Conservation (phyloP, 1,284 basidiomycete species). For the Quambalaria eucalypti region DNA sequence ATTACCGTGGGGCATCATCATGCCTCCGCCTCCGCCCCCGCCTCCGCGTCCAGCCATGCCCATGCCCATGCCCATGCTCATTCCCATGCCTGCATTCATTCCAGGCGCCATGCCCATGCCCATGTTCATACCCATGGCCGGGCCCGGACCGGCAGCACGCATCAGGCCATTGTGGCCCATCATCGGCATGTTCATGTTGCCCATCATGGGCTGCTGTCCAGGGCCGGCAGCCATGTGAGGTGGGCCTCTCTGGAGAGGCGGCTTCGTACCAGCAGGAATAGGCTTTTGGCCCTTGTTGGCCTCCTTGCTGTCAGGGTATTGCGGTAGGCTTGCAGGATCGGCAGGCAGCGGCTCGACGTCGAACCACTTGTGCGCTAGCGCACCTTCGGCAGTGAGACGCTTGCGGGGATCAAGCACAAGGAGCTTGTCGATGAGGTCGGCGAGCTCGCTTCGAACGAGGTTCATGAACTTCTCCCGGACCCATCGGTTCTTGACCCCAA, state of each 20-base stretch:
- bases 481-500: conserved; percentile 22
- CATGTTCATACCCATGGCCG: background rate
- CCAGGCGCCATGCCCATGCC: background rate
- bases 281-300: background rate
- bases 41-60: too few relatives aligned
- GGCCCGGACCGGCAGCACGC: too few relatives aligned
- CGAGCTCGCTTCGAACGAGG: conserved; percentile 8
- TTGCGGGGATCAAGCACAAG: conserved; percentile 39
- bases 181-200: background rate
- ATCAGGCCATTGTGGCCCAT: background rate
- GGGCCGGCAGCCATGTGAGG: background rate
- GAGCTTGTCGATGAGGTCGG: conserved; percentile 40
- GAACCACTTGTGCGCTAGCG: conserved; percentile 42
- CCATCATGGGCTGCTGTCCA: background rate
- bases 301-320: background rate
- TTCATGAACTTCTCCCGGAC: conserved; percentile 29
- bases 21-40: background rate
- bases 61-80: background rate
- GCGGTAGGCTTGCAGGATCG: conserved; percentile 16
- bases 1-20: too few relatives aligned
- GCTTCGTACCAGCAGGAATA: background rate
- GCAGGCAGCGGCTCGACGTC: conserved; percentile 41
- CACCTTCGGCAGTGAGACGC: conserved; percentile 36
- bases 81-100: background rate
- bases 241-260: background rate